phyloP scores from a whole-genome alignment of 2,329 filamentous ascomycete species.

The Alternaria arbusti region DNA sequence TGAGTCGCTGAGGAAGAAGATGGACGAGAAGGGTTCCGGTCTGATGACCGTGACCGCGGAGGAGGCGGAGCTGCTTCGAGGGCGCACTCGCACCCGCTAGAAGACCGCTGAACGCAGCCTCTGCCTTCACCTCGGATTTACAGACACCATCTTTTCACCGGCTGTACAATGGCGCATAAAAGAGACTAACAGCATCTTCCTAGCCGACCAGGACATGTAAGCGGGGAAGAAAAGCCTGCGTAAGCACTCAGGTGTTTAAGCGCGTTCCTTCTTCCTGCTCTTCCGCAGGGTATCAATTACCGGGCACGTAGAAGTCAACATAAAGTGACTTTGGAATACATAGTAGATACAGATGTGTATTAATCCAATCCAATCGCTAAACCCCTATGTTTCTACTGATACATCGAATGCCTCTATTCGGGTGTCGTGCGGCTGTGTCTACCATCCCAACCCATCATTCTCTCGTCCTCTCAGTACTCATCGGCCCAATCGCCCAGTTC shows the following conservation, averaged over 20 bases:
- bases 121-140: background rate
- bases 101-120: background rate
- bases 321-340: background rate
- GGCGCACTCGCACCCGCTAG: background rate
- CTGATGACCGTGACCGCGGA: conserved; percentile 10
- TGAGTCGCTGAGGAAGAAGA: conserved; percentile 7
- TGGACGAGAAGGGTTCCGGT: conserved; percentile 3
- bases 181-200: background rate
- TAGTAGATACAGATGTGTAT: background rate
- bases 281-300: background rate
- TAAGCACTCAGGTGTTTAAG: background rate
- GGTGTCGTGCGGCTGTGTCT: background rate
- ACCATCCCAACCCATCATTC: background rate
- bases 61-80: conserved; percentile 10
- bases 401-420: background rate
- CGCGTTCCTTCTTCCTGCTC: background rate
- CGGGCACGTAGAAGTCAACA: background rate
- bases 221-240: background rate
- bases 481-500: background rate
- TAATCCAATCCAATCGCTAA: background rate
- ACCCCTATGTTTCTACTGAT: background rate
- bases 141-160: background rate
- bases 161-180: background rate
- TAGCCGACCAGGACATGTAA: background rate
- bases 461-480: background rate